phyloP scores from a whole-genome alignment of 1,284 basidiomycete species.

The Ustilago loliicola region DNA sequence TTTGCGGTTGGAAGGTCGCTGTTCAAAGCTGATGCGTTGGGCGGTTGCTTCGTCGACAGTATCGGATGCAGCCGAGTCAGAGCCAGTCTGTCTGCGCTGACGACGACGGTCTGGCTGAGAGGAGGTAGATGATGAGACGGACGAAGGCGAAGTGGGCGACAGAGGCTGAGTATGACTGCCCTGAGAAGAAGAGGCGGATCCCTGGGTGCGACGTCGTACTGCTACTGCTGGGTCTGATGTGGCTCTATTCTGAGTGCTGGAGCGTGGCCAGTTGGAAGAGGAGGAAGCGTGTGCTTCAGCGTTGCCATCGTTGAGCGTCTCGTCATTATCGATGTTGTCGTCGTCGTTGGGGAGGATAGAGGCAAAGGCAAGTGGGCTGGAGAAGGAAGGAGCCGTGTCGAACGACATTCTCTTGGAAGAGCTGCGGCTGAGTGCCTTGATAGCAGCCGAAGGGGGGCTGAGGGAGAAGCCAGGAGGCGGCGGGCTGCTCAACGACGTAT shows the following conservation, averaged over 20 bases:
- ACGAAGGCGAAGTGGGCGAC: constrained; percentile 40
- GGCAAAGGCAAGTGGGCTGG: constrained; percentile 67
- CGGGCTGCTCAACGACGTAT: constrained; percentile 24
- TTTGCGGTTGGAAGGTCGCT: constrained; percentile 19
- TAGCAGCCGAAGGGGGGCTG: constrained; percentile 38
- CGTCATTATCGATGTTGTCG: constrained; percentile 40
- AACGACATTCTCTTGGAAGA: constrained; percentile 58
- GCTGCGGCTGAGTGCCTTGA: constrained; percentile 38
- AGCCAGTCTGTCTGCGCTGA: constrained; percentile 29
- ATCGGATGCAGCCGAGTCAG: constrained; percentile 39
- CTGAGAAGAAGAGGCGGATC: constrained; percentile 36
- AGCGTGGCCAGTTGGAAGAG: constrained; percentile 5
- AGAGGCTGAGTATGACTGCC: constrained; percentile 27
- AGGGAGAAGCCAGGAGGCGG: constrained; percentile 37
- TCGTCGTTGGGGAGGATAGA: constrained; percentile 62
- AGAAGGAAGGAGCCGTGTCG: constrained; percentile 65
- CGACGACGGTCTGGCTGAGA: constrained; percentile 25
- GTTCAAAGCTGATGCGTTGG: constrained; percentile 22
- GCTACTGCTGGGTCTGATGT: constrained; percentile 19
- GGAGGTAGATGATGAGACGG: constrained; percentile 31
- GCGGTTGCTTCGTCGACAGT: constrained; percentile 16
- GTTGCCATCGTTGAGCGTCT: constrained; percentile 30
- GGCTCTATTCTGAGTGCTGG: neutral
- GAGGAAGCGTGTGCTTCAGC: constrained; percentile 8
- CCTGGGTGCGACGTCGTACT: constrained; percentile 16